phyloP scores from a whole-genome alignment of 805 yeast species.

The Saccharomycopsis babjevae region DNA sequence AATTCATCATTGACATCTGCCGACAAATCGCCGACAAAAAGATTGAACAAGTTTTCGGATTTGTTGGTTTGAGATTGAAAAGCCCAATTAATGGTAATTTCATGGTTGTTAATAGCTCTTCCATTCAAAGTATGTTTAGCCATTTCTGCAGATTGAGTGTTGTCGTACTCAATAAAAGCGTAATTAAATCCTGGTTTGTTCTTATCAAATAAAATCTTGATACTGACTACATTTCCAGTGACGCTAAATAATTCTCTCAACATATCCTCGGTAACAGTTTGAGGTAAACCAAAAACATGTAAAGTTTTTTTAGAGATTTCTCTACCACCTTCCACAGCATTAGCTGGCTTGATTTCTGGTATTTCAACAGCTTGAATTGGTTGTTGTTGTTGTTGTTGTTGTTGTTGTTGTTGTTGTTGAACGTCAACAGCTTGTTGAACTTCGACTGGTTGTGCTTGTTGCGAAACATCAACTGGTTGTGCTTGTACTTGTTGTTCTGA shows the following conservation, averaged over 20 bases:
- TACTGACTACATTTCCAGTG: conserved; percentile 50
- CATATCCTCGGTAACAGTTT: conserved; percentile 51
- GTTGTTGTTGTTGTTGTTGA: conserved; percentile 9
- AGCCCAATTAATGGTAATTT: conserved; percentile 70
- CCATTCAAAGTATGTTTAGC: conserved; percentile 59
- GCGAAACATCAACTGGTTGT: neutral
- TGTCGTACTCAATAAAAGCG: conserved; percentile 71
- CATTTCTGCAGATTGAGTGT: conserved; percentile 45
- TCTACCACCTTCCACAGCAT: conserved; percentile 72
- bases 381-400: conserved; percentile 1
- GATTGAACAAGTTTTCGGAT: conserved; percentile 48
- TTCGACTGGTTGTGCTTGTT: neutral
- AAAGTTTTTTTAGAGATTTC: conserved; percentile 63
- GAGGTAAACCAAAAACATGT: conserved; percentile 68
- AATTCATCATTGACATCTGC: conserved; percentile 75
- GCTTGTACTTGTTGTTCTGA: neutral
- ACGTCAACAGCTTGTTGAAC: conserved; percentile 5
- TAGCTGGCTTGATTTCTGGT: conserved; percentile 42
- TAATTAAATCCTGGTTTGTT: conserved; percentile 65
- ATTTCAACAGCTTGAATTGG: conserved; percentile 1
- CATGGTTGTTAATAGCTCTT: conserved; percentile 40
- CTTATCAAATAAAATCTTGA: conserved; percentile 69
- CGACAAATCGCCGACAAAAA: conserved; percentile 81
- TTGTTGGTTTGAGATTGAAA: conserved; percentile 67
- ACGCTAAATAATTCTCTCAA: conserved; percentile 52